phyloP scores from a whole-genome alignment of 75 land plant genomes.

The Picea sitchensis region DNA sequence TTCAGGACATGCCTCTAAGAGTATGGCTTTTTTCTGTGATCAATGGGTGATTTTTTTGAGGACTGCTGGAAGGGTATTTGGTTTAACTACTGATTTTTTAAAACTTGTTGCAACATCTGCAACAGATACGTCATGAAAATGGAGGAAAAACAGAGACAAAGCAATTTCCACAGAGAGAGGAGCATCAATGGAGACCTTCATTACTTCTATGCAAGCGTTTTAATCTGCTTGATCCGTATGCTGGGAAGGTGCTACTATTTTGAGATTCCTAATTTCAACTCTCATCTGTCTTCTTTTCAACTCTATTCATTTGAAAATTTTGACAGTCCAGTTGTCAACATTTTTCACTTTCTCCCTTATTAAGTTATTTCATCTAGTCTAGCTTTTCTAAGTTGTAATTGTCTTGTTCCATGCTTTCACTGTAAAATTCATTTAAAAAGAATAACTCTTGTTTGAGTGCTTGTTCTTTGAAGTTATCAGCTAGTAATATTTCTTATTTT shows the following conservation, averaged over 20 bases:
- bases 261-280: neutral
- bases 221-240: constrained; percentile 84
- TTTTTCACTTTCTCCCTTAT: neutral
- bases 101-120: constrained; percentile 12
- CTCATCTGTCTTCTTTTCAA: neutral
- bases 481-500: neutral
- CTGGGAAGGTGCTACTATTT: constrained; percentile 69
- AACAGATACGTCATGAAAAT: constrained; percentile 15
- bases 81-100: neutral
- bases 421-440: neutral
- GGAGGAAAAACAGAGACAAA: constrained; percentile 21
- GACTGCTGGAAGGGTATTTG: neutral
- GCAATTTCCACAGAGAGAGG: constrained; percentile 70
- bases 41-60: neutral
- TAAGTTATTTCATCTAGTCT: neutral
- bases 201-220: constrained; percentile 97
- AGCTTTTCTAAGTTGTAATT: neutral
- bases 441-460: neutral
- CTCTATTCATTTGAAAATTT: neutral
- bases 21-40: neutral
- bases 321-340: neutral
- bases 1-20: neutral
- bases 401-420: constrained; percentile 2
- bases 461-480: neutral
- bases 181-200: constrained; percentile 89